phyloP scores from a whole-genome alignment of 352 stramenopile genomes.

The Globisporangium iwayamae region DNA sequence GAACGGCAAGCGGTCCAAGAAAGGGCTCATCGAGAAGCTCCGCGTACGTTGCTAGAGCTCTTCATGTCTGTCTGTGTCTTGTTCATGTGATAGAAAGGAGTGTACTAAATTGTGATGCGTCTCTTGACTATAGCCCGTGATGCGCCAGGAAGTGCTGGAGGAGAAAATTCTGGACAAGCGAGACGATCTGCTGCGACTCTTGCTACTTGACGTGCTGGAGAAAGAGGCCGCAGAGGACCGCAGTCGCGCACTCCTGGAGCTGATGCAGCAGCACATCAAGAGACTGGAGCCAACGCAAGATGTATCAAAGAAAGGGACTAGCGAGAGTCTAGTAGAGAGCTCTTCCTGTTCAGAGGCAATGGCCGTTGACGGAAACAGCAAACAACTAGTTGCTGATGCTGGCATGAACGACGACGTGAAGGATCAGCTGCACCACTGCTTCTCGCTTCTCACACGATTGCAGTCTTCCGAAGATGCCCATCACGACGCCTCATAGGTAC shows the following conservation, averaged over 20 bases:
- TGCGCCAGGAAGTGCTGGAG: constrained; percentile 26
- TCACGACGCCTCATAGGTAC: neutral
- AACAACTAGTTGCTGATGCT: neutral
- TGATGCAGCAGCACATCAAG: constrained; percentile 8
- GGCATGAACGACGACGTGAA: neutral
- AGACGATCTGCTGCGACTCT: constrained; percentile 36
- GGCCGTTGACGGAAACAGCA: neutral
- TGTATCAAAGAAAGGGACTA: neutral
- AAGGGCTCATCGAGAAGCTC: constrained; percentile 50
- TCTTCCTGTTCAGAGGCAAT: neutral
- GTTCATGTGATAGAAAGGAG: neutral
- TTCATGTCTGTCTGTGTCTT: neutral
- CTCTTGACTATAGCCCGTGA: constrained; percentile 21
- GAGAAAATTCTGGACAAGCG: constrained; percentile 36
- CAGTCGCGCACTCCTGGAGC: constrained; percentile 9
- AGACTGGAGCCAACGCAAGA: neutral
- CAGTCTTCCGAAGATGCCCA: neutral
- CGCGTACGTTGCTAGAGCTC: constrained; percentile 22
- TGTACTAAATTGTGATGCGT: neutral
- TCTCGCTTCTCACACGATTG: neutral
- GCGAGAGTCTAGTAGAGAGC: neutral
- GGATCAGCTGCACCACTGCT: neutral
- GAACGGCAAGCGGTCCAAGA: constrained; percentile 62
- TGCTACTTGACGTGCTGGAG: constrained; percentile 32
- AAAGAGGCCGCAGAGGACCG: constrained; percentile 32